Evolutionary conservation across 805 yeast genomes (phyloP).

Genomic region (Suhomyces xylopsoci): DNA sequence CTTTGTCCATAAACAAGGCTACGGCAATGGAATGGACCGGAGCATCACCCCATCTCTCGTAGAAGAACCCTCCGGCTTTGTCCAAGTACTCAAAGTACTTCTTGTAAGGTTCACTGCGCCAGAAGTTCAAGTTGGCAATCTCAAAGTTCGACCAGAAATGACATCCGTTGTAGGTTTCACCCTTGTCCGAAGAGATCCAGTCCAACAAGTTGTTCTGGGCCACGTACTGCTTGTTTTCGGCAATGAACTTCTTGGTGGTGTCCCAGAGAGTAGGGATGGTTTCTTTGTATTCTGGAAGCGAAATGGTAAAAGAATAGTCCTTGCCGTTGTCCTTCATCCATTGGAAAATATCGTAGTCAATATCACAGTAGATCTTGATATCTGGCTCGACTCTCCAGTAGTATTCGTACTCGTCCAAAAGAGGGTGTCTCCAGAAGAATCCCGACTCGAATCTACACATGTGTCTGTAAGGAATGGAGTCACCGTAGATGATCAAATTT

Average conservation of each 20-base stretch:
- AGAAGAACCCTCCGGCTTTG: conserved; percentile 85
- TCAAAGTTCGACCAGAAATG: conserved; percentile 94
- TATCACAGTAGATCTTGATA: conserved; percentile 75
- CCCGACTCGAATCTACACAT: conserved; percentile 94
- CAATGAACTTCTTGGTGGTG: conserved; percentile 64
- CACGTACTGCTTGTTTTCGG: conserved; percentile 56
- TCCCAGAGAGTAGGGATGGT: conserved; percentile 88
- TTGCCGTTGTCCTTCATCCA: conserved; percentile 73
- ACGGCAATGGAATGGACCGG: conserved; percentile 91
- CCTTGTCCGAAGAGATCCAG: conserved; percentile 67
- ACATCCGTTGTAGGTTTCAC: conserved; percentile 71
- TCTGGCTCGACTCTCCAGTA: conserved; percentile 97
- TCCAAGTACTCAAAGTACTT: conserved; percentile 74
- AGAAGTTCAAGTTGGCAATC: conserved; percentile 68
- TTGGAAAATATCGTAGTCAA: conserved; percentile 83
- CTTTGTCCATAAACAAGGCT: conserved; percentile 67
- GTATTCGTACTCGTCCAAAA: conserved; percentile 75
- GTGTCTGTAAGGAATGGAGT: conserved; percentile 74
- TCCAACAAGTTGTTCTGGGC: conserved; percentile 65
- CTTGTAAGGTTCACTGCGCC: conserved; percentile 69
- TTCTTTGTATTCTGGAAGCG: conserved; percentile 75
- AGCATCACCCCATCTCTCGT: conserved; percentile 94
- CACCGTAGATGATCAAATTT: conserved; percentile 68
- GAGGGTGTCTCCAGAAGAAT: conserved; percentile 76
- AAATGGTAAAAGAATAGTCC: conserved; percentile 83